Conservation (phyloP, 2,329 filamentous ascomycete genomes). For the Pseudohalonectria lignicola region DNA sequence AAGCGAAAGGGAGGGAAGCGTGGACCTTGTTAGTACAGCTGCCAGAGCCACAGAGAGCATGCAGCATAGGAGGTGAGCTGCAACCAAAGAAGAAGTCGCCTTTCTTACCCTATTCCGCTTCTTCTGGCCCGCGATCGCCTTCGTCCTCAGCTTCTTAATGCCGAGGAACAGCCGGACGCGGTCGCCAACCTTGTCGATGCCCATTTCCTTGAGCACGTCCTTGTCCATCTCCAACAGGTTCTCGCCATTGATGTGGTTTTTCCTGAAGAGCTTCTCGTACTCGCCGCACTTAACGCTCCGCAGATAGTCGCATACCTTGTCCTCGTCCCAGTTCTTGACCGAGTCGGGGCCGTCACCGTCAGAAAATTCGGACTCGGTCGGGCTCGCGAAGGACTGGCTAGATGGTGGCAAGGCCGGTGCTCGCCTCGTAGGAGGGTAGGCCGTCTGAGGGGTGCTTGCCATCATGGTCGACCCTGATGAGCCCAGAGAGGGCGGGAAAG, state of each 20-base stretch:
- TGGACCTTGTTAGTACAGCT: too few relatives aligned
- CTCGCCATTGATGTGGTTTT: constrained; percentile 95
- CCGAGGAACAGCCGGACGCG: constrained; percentile 81
- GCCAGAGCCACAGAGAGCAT: too few relatives aligned
- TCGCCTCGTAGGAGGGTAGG: constrained; percentile 40
- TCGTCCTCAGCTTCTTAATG: constrained; percentile 73
- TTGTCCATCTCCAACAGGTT: constrained; percentile 96
- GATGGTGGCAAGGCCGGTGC: constrained; percentile 34
- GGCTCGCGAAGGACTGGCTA: constrained; percentile 59
- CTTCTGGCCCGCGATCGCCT: constrained; percentile 64
- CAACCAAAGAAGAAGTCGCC: background rate
- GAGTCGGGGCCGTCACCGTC: constrained; percentile 68
- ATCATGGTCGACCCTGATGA: constrained; percentile 29
- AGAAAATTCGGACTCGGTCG: constrained; percentile 88
- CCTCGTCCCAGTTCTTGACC: constrained; percentile 82
- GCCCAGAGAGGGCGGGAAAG: constrained; percentile 49
- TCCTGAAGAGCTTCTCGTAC: constrained; percentile 75
- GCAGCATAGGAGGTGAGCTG: too few relatives aligned
- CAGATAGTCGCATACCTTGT: constrained; percentile 83
- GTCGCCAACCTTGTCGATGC: constrained; percentile 95
- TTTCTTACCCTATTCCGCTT: constrained; percentile 67
- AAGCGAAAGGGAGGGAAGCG: background rate
- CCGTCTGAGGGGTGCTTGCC: constrained; percentile 33
- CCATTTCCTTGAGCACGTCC: constrained; percentile 92
- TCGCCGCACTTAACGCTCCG: constrained; percentile 85